Evolutionary conservation across 2,329 filamentous ascomycete species (phyloP).

Genomic region (Hysterium pulicare): DNA sequence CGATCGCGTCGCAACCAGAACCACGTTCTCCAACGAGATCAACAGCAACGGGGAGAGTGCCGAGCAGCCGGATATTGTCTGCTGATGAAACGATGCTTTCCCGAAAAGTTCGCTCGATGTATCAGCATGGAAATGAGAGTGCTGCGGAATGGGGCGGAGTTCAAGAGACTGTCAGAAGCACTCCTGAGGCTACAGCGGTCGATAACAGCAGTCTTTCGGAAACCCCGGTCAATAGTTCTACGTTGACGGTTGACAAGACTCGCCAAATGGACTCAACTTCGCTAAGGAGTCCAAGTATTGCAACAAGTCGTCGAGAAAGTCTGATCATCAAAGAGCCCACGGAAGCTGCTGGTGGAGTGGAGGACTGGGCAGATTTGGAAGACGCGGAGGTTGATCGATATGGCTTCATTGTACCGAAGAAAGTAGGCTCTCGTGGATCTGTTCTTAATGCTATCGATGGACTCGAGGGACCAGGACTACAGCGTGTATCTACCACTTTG

Average conservation of each 20-base stretch:
- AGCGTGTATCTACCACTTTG: slow-evolving; percentile 59
- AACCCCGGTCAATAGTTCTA: slow-evolving; percentile 24
- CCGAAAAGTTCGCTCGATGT: slow-evolving; percentile 62
- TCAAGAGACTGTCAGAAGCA: slow-evolving; percentile 20
- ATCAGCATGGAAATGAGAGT: slow-evolving; percentile 58
- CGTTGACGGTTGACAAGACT: slow-evolving; percentile 24
- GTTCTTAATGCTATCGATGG: slow-evolving; percentile 21
- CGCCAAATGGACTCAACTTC: slow-evolving; percentile 25
- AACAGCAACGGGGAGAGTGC: slow-evolving; percentile 29
- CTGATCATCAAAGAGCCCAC: slow-evolving; percentile 49
- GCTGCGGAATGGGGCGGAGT: slow-evolving; percentile 43
- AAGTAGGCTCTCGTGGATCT: slow-evolving; percentile 30
- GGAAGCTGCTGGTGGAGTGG: slow-evolving; percentile 61
- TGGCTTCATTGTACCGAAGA: slow-evolving; percentile 57
- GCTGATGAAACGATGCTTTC: slow-evolving; percentile 62
- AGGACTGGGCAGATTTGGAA: slow-evolving; percentile 62
- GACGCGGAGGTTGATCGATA: slow-evolving; percentile 61
- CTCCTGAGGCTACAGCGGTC: slow-evolving; percentile 16
- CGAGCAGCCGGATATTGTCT: slow-evolving; percentile 53
- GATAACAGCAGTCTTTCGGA: slow-evolving; percentile 21
- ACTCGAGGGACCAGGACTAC: slow-evolving; percentile 42
- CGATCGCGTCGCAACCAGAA: slow-evolving; percentile 5
- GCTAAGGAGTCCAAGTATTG: slow-evolving; percentile 21
- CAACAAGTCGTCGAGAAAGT: slow-evolving; percentile 20
- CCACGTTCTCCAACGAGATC: slow-evolving; percentile 33